Evolutionary conservation across 768 basidiomycete genomes (phyloP).

Genomic region (Pisolithus marmoratus): DNA sequence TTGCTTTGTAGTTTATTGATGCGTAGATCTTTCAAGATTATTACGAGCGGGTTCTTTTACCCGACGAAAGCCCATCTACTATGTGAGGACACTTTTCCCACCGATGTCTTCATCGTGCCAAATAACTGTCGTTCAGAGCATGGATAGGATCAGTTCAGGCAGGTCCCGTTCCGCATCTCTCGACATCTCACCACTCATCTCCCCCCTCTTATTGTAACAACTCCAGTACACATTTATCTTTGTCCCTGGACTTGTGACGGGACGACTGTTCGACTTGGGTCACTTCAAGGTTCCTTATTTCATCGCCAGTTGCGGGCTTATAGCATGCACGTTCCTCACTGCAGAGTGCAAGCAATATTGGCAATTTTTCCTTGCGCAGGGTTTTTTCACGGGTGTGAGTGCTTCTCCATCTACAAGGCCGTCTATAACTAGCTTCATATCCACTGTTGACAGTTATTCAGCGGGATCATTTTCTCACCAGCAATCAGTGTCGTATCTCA

Average conservation of each 20-base stretch:
- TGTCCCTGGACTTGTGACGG: conserved; percentile 55
- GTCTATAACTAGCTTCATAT: neutral
- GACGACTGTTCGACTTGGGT: conserved; percentile 71
- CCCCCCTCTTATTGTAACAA: conserved; percentile 26
- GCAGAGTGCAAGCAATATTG: conserved; percentile 70
- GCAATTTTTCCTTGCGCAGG: conserved; percentile 77
- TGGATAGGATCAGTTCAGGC: conserved; percentile 82
- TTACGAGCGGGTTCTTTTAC: conserved; percentile 52
- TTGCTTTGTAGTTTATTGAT: neutral
- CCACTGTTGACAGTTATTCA: conserved; percentile 24
- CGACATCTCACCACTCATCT: neutral
- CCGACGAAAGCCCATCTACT: conserved; percentile 47
- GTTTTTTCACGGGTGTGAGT: conserved; percentile 58
- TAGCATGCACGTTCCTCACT: conserved; percentile 56
- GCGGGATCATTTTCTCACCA: conserved; percentile 60
- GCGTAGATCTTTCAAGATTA: conserved; percentile 66
- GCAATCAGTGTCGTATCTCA: conserved; percentile 57
- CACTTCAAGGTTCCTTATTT: conserved; percentile 50
- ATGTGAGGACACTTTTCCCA: conserved; percentile 43
- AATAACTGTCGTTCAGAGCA: conserved; percentile 38
- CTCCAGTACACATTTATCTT: conserved; percentile 49
- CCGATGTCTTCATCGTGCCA: neutral
- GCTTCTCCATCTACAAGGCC: neutral
- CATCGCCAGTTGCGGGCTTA: conserved; percentile 42
- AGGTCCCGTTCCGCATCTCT: neutral